phyloP scores from a whole-genome alignment of 192 early-diverging fungal species.

The Coemansia sp. region DNA sequence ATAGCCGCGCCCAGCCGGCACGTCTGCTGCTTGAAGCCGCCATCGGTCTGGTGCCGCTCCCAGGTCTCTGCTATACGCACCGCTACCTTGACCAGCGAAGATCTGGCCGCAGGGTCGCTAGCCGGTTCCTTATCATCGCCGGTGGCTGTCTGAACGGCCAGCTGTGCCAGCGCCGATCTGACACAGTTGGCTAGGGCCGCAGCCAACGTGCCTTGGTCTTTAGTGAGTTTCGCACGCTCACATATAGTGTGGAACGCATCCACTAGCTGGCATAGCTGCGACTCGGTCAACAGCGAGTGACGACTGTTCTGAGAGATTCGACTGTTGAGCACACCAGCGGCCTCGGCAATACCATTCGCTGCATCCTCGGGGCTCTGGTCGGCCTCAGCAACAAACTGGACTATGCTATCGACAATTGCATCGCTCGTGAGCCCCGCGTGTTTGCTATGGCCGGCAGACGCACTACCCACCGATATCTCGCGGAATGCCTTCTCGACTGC shows the following conservation, averaged over 20 bases:
- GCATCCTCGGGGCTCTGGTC: background rate
- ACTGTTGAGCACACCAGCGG: background rate
- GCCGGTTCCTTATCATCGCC: background rate
- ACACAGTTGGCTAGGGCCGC: conserved; percentile 6
- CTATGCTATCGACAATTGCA: background rate
- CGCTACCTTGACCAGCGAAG: background rate
- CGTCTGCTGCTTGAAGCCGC: conserved; percentile 29
- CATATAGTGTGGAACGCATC: conserved; percentile 23
- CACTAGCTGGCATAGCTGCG: conserved; percentile 9
- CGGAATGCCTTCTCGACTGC: conserved; percentile 37
- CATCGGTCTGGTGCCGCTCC: conserved; percentile 9
- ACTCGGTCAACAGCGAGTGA: background rate
- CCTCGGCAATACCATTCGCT: background rate
- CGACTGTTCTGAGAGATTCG: background rate
- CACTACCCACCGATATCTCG: conserved; percentile 11
- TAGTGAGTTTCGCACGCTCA: background rate
- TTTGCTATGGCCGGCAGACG: background rate
- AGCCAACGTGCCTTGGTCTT: background rate
- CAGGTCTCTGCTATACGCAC: conserved; percentile 8
- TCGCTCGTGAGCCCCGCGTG: background rate
- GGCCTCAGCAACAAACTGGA: background rate
- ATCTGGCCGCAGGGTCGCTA: background rate
- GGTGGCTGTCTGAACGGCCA: background rate
- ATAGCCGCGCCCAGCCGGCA: conserved; percentile 22
- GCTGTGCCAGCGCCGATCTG: background rate